Conservation (phyloP, 257 asterid species). For the Ajuga chamaepitys region DNA sequence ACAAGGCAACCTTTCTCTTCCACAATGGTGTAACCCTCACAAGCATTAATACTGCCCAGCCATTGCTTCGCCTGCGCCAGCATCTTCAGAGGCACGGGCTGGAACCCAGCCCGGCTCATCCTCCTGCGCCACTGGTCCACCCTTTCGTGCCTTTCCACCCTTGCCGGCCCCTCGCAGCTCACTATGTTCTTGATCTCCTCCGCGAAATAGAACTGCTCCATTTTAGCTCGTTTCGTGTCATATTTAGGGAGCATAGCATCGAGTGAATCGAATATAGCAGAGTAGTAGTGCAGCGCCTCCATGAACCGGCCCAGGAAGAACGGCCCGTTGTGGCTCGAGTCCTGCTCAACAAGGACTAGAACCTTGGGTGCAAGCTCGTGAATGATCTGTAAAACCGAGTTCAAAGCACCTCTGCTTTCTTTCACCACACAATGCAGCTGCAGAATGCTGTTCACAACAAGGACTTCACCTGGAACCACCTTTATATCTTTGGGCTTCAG, state of each 20-base stretch:
- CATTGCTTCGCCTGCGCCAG: conserved; percentile 60
- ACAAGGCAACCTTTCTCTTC: conserved; percentile 86
- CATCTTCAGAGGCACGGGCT: conserved; percentile 54
- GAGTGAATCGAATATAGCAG: conserved; percentile 73
- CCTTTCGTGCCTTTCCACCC: conserved; percentile 80
- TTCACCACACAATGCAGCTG: conserved; percentile 82
- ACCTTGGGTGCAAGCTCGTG: conserved; percentile 59
- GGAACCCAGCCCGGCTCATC: conserved; percentile 86
- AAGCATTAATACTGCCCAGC: conserved; percentile 35
- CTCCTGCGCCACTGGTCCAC: conserved; percentile 85
- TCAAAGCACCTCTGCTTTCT: conserved; percentile 72
- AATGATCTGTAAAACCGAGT: conserved; percentile 52
- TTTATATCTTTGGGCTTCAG: conserved; percentile 39
- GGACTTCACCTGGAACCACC: conserved; percentile 41
- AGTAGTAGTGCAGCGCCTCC: conserved; percentile 75
- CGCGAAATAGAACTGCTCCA: conserved; percentile 76
- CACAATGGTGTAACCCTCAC: conserved; percentile 63
- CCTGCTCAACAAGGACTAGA: conserved; percentile 67
- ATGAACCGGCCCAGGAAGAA: conserved; percentile 75
- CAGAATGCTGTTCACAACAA: conserved; percentile 58
- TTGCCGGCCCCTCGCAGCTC: conserved; percentile 77
- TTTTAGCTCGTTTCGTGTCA: conserved; percentile 66
- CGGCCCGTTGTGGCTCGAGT: conserved; percentile 84
- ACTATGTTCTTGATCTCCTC: conserved; percentile 87
- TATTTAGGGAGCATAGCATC: conserved; percentile 72